Percentiles rank a stretch among this genome's conserved stretches.
These are phyloP conservation scores for Trichoderma simmonsii DNA, from an alignment of 2,329 filamentous ascomycete species.

Conservation along the genomic window DNA sequence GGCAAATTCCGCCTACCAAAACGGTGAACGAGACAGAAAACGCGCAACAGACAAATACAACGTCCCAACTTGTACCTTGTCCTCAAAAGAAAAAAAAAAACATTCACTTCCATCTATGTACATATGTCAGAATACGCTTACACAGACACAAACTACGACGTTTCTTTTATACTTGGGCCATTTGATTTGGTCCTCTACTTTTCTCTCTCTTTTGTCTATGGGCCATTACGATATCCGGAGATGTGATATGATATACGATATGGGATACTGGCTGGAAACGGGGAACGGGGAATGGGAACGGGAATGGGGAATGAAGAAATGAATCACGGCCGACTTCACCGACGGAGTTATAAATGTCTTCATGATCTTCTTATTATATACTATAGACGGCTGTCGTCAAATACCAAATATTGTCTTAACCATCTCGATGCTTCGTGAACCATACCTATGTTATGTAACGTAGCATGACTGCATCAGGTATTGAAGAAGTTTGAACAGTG, in stretches of 20 bases:
- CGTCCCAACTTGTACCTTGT: no score
- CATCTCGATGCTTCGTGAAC: neutral
- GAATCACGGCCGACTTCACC: neutral
- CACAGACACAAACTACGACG: neutral
- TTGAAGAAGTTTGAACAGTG: neutral
- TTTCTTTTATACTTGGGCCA: neutral
- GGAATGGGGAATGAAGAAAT: neutral
- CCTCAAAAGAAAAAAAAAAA: neutral
- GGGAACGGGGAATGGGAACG: neutral
- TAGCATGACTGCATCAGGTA: neutral
- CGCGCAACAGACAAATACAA: neutral
- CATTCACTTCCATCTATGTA: neutral
- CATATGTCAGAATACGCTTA: neutral
- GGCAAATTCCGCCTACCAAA: neutral
- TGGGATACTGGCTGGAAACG: neutral
- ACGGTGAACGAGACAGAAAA: neutral
- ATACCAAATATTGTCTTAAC: neutral
- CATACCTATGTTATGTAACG: neutral
- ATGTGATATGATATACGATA: neutral
- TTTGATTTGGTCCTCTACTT: neutral
- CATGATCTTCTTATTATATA: neutral
- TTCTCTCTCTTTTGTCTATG: neutral
- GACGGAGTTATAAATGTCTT: neutral
- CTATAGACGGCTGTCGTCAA: neutral
- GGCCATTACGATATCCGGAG: neutral